These are phyloP conservation scores for Dictyostelium discoideum DNA, from an alignment of 78 protist species.

Conservation along the genomic window DNA sequence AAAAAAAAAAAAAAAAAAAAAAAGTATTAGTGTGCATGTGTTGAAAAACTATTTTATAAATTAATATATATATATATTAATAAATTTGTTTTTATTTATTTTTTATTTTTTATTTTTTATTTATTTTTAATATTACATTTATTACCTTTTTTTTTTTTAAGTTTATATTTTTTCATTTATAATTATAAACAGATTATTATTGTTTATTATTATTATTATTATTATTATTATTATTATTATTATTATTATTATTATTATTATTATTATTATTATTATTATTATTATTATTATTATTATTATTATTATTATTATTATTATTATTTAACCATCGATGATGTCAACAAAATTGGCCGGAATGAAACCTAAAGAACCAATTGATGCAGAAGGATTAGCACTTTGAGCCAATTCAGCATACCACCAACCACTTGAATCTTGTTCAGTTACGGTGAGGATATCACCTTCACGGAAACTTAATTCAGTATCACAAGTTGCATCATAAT, in stretches of 20 bases:
- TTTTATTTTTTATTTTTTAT: background rate
- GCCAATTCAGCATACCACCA: constrained; percentile 73
- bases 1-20: no score
- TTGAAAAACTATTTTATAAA: no score
- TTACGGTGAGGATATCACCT: constrained; percentile 70
- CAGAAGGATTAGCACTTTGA: background rate
- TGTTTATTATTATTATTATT: no score
- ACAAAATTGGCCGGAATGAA: background rate
- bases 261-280: no score
- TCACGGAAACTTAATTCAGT: constrained; percentile 75
- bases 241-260: no score
- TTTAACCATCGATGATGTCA: background rate
- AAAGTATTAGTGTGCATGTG: no score
- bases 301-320: no score
- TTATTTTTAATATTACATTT: background rate
- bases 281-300: no score
- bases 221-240: background rate
- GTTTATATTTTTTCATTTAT: no score
- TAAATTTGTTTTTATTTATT: no score
- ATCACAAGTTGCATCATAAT: constrained; percentile 69
- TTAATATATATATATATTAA: background rate
- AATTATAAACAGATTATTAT: no score
- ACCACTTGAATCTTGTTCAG: constrained; percentile 67
- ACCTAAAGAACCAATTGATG: background rate
- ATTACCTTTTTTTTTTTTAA: background rate